Percentiles rank a stretch among this genome's conserved stretches.
These are phyloP conservation scores for Raffaelea ambrosiae DNA, from an alignment of 2,329 filamentous ascomycete genomes.

Conservation along the genomic window DNA sequence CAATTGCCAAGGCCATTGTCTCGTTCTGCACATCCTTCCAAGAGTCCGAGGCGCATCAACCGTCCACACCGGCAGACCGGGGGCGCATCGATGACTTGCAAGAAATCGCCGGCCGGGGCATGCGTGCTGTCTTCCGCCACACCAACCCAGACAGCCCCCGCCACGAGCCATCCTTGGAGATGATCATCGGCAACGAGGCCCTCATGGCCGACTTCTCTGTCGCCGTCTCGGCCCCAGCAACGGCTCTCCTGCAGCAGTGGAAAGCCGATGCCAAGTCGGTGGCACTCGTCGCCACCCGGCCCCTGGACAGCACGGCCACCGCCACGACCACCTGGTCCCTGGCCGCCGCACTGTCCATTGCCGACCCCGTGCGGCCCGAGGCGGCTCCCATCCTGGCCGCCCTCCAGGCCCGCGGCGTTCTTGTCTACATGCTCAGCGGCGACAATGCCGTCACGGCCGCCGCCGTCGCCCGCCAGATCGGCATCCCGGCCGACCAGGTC, in stretches of 20 bases:
- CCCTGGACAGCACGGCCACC: no score
- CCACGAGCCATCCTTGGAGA: no score
- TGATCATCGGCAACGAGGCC: slow-evolving; percentile 65
- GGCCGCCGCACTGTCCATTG: slow-evolving; percentile 62
- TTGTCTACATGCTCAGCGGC: slow-evolving; percentile 88
- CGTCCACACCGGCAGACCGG: slow-evolving; percentile 1
- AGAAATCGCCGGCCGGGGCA: slow-evolving; percentile 64
- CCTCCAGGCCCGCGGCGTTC: slow-evolving; percentile 56
- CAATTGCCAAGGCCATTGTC: slow-evolving; percentile 62
- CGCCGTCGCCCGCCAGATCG: slow-evolving; percentile 67
- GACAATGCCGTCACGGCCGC: slow-evolving; percentile 80
- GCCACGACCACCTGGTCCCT: slow-evolving; percentile 34
- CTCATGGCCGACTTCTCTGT: slow-evolving; percentile 50
- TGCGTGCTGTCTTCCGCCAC: slow-evolving; percentile 23
- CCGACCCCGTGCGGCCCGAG: slow-evolving; percentile 73
- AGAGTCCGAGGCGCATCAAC: no score
- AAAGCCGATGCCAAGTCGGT: slow-evolving; percentile 57
- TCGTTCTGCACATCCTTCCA: slow-evolving; percentile 46
- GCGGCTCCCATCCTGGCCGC: slow-evolving; percentile 55
- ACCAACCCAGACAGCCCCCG: no score
- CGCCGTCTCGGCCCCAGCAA: slow-evolving; percentile 24
- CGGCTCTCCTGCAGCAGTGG: slow-evolving; percentile 41
- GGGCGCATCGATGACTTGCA: slow-evolving; percentile 37
- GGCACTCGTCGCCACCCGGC: slow-evolving; percentile 39
- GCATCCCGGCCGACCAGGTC: slow-evolving; percentile 65